phyloP scores from a whole-genome alignment of 805 yeast species.

The Candida namnaoensis region DNA sequence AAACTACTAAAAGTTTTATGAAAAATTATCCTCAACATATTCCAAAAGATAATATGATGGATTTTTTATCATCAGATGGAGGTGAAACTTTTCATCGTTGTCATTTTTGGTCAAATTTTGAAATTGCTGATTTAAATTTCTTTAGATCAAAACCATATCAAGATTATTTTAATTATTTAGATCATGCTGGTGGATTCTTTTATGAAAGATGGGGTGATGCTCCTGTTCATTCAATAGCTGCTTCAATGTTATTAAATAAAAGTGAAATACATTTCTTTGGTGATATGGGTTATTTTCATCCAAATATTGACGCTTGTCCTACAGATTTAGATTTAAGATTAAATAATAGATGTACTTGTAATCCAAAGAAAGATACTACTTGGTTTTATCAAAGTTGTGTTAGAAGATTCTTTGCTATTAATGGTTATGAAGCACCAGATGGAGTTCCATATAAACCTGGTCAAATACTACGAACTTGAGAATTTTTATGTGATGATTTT shows the following conservation, averaged over 20 bases:
- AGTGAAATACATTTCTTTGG: slow-evolving; percentile 63
- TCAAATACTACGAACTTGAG: no score
- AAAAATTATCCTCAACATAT: slow-evolving; percentile 47
- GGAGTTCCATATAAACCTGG: no score
- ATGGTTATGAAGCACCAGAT: slow-evolving; percentile 26
- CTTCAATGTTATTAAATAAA: slow-evolving; percentile 55
- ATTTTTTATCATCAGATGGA: slow-evolving; percentile 57
- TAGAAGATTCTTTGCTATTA: slow-evolving; percentile 43
- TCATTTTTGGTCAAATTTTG: slow-evolving; percentile 92
- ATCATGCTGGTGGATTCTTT: slow-evolving; percentile 73
- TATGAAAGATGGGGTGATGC: slow-evolving; percentile 92
- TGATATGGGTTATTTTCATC: slow-evolving; percentile 71
- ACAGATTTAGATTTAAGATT: slow-evolving; percentile 47
- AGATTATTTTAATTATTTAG: slow-evolving; percentile 63
- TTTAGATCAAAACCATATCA: slow-evolving; percentile 66
- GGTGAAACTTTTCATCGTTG: slow-evolving; percentile 73
- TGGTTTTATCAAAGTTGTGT: slow-evolving; percentile 63
- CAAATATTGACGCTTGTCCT: slow-evolving; percentile 68
- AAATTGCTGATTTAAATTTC: slow-evolving; percentile 66
- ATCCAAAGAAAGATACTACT: slow-evolving; percentile 59
- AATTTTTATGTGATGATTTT: no score
- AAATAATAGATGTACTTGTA: slow-evolving; percentile 59
- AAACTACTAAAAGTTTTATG: slow-evolving; percentile 55
- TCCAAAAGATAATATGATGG: slow-evolving; percentile 46
- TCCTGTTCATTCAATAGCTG: slow-evolving; percentile 77